Evolutionary conservation across 169 alveolate species (phyloP).

Genomic region (Amoebophrya sp.): DNA sequence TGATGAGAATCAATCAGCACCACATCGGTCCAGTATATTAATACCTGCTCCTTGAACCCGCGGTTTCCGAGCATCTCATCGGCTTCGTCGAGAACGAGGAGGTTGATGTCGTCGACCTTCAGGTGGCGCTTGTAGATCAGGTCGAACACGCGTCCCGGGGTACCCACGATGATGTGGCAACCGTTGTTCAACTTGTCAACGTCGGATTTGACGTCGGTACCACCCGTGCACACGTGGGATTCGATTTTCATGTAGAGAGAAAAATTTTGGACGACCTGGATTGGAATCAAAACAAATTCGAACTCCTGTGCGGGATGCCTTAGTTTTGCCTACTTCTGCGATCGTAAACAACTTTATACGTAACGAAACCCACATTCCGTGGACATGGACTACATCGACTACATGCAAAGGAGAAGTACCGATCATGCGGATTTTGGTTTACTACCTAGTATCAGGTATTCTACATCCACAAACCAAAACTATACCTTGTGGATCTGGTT

Average conservation of each 20-base stretch:
- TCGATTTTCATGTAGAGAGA: conserved; percentile 58
- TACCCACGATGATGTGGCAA: conserved; percentile 93
- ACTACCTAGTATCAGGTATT: too few relatives aligned
- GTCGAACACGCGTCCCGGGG: conserved; percentile 99
- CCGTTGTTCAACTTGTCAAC: background rate
- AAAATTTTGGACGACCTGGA: conserved; percentile 54
- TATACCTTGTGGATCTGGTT: conserved; percentile 90
- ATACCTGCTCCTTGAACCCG: conserved; percentile 76
- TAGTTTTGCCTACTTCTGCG: too few relatives aligned
- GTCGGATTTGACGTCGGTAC: conserved; percentile 94
- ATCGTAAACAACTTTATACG: too few relatives aligned
- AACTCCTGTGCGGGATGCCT: too few relatives aligned
- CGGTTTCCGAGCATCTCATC: conserved; percentile 91
- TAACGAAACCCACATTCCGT: too few relatives aligned
- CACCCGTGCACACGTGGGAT: conserved; percentile 93
- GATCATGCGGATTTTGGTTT: too few relatives aligned
- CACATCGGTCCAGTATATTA: too few relatives aligned
- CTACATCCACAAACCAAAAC: too few relatives aligned
- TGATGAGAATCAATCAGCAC: too few relatives aligned
- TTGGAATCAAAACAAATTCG: too few relatives aligned
- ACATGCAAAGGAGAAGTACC: too few relatives aligned
- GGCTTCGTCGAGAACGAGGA: conserved; percentile 92
- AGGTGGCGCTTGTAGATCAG: conserved; percentile 74
- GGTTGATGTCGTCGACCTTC: conserved; percentile 74
- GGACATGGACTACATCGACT: too few relatives aligned